Evolutionary conservation across 805 yeast genomes (phyloP).

Genomic region (Candida namnaoensis): DNA sequence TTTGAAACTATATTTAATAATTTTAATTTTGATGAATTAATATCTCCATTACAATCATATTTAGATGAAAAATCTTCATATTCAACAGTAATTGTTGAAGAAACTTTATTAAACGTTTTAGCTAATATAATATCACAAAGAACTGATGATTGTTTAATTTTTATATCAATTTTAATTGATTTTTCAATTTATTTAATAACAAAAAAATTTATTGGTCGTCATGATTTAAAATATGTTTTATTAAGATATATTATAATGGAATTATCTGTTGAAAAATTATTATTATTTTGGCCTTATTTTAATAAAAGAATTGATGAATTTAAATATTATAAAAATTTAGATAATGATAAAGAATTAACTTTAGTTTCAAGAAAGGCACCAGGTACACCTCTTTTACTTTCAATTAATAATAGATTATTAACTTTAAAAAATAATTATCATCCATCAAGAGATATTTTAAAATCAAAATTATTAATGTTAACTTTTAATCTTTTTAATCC

Average conservation of each 20-base stretch:
- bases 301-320: constrained; percentile 4
- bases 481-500: constrained; percentile 8
- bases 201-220: constrained; percentile 1
- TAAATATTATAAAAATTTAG: neutral
- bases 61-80: no score
- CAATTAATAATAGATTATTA: constrained; percentile 8
- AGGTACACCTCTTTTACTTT: constrained; percentile 5
- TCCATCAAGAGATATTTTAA: constrained; percentile 9
- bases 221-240: constrained; percentile 9
- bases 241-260: constrained; percentile 3
- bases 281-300: constrained; percentile 14
- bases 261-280: constrained; percentile 6
- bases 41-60: no score
- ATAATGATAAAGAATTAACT: neutral
- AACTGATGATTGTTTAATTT: constrained; percentile 5
- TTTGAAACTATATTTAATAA: no score
- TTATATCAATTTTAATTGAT: constrained; percentile 12
- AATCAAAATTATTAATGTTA: constrained; percentile 8
- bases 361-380: constrained; percentile 5
- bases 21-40: no score
- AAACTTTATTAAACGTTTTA: constrained; percentile 3
- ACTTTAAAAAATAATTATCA: constrained; percentile 8
- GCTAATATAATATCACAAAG: constrained; percentile 5
- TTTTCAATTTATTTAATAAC: constrained; percentile 6
- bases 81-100: constrained; percentile 2